phyloP scores from a whole-genome alignment of 768 basidiomycete genomes.

The Clitopilus passeckerianus region DNA sequence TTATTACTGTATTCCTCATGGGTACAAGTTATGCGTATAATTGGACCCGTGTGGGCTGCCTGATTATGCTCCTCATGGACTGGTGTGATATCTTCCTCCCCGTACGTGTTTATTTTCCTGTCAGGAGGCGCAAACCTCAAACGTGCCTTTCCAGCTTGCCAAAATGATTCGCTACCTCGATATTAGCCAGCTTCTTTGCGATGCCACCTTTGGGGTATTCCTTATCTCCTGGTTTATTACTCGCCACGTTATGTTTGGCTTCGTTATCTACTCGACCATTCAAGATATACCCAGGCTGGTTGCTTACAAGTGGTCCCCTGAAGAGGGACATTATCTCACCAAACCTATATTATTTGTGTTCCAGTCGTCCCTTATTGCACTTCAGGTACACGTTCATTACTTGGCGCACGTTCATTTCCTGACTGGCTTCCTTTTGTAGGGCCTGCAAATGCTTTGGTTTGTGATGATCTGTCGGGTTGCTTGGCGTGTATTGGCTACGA shows the following conservation, averaged over 20 bases:
- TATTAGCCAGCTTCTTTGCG: slow-evolving; percentile 56
- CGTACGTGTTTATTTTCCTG: slow-evolving; percentile 42
- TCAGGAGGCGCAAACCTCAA: not conserved
- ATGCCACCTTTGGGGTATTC: slow-evolving; percentile 75
- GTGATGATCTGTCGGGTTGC: slow-evolving; percentile 79
- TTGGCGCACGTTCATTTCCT: slow-evolving; percentile 4
- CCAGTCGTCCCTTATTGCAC: slow-evolving; percentile 42
- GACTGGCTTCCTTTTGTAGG: slow-evolving; percentile 28
- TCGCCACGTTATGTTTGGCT: slow-evolving; percentile 76
- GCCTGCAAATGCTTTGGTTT: slow-evolving; percentile 83
- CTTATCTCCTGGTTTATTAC: slow-evolving; percentile 89
- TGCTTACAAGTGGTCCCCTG: slow-evolving; percentile 54
- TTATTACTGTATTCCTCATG: slow-evolving; percentile 83
- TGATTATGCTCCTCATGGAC: slow-evolving; percentile 93
- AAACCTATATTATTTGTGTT: slow-evolving; percentile 41
- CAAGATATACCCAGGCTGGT: slow-evolving; percentile 46
- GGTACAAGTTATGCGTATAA: slow-evolving; percentile 73
- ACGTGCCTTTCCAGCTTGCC: slow-evolving; percentile 52
- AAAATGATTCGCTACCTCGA: slow-evolving; percentile 93
- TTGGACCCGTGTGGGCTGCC: slow-evolving; percentile 84
- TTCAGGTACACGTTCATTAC: slow-evolving; percentile 47
- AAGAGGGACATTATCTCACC: slow-evolving; percentile 54
- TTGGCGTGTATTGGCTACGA: slow-evolving; percentile 68
- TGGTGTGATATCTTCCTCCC: slow-evolving; percentile 90
- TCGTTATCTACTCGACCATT: slow-evolving; percentile 61